phyloP scores from a whole-genome alignment of 345 rosid genomes.

The Populus davidiana region DNA sequence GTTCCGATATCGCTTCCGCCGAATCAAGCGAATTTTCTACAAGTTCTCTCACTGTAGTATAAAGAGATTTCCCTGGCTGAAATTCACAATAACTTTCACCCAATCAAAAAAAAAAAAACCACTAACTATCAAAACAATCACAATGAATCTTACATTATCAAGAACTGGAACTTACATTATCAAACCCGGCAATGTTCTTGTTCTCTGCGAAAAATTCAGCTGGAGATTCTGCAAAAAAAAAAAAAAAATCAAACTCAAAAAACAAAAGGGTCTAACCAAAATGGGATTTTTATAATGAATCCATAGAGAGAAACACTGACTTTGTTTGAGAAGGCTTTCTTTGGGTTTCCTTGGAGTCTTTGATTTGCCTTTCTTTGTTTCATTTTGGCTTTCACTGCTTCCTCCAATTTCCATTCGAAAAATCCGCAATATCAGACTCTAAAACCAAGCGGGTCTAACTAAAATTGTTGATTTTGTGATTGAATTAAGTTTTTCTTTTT shows the following conservation, averaged over 20 bases:
- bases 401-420: conserved; percentile 34
- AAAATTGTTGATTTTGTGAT: neutral
- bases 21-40: conserved; percentile 96
- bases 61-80: conserved; percentile 89
- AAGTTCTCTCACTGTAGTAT: conserved; percentile 90
- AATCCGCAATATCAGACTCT: neutral
- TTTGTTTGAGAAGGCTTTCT: conserved; percentile 85
- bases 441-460: neutral
- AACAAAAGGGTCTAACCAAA: neutral
- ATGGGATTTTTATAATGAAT: neutral
- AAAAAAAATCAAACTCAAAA: neutral
- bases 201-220: conserved; percentile 99
- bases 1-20: conserved; percentile 86
- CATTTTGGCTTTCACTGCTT: conserved; percentile 42
- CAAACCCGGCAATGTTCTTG: conserved; percentile 98
- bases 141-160: neutral
- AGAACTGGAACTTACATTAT: conserved; percentile 53
- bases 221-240: conserved; percentile 71
- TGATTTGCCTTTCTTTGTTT: conserved; percentile 58
- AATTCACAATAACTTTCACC: conserved; percentile 9
- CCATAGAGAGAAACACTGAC: conserved; percentile 30
- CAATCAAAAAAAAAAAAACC: neutral
- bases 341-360: conserved; percentile 53
- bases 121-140: neutral
- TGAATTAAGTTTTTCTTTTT: too few relatives aligned